These are phyloP conservation scores for Candida saitoana DNA, from an alignment of 805 yeast species.

Conservation along the genomic window DNA sequence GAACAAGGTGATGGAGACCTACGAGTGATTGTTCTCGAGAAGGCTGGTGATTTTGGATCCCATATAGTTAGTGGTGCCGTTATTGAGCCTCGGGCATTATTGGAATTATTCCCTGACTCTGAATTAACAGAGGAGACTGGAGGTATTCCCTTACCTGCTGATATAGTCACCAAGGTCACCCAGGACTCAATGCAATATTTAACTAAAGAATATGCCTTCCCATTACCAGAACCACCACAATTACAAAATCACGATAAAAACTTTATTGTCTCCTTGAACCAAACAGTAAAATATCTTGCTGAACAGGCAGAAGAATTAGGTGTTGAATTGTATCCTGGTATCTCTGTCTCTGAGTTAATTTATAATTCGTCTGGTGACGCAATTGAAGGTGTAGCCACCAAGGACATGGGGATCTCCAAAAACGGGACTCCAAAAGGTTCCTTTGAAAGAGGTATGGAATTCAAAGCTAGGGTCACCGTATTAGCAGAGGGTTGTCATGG, in stretches of 20 bases:
- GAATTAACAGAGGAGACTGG: constrained; percentile 48
- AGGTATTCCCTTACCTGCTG: constrained; percentile 75
- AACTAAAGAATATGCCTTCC: constrained; percentile 54
- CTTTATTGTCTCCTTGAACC: constrained; percentile 78
- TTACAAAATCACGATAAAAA: constrained; percentile 77
- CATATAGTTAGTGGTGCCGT: constrained; percentile 95
- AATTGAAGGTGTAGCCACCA: constrained; percentile 88
- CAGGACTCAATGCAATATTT: constrained; percentile 71
- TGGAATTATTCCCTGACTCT: constrained; percentile 75
- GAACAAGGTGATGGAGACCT: constrained; percentile 60
- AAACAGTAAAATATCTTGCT: constrained; percentile 74
- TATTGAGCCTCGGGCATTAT: constrained; percentile 81
- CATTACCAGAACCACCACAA: constrained; percentile 92
- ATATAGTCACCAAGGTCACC: constrained; percentile 69
- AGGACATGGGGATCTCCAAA: constrained; percentile 81
- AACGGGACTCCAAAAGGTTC: constrained; percentile 71
- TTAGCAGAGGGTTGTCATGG: constrained; percentile 99
- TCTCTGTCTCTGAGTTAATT: constrained; percentile 76
- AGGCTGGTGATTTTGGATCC: constrained; percentile 88
- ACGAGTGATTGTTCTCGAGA: constrained; percentile 86
- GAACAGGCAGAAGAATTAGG: constrained; percentile 92
- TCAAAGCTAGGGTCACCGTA: constrained; percentile 83
- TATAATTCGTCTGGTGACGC: constrained; percentile 50
- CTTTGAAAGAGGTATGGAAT: constrained; percentile 97
- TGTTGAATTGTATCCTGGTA: constrained; percentile 89